These are phyloP conservation scores for Agastache rugosa DNA, from an alignment of 257 asterid species.

Conservation along the genomic window DNA sequence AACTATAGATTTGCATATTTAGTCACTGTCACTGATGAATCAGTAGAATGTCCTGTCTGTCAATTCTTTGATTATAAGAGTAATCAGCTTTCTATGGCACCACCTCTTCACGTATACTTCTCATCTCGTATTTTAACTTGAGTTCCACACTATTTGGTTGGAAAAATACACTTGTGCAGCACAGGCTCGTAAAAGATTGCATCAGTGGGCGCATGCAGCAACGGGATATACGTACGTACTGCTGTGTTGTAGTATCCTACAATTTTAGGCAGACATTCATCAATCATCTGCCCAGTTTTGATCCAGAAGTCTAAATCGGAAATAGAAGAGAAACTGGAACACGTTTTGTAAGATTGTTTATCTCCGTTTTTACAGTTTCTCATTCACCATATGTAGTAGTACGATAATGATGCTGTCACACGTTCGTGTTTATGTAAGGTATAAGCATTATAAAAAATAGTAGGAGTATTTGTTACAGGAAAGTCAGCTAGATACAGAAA, in stretches of 20 bases:
- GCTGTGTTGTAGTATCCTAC: conserved; percentile 2
- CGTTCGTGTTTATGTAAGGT: background rate
- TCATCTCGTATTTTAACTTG: background rate
- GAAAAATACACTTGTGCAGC: conserved; percentile 12
- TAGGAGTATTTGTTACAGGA: no score
- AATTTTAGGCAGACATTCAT: conserved; percentile 26
- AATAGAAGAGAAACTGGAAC: conserved; percentile 14
- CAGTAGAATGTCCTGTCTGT: background rate
- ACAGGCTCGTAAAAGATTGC: conserved; percentile 36
- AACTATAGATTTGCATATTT: background rate
- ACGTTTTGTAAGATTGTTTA: conserved; percentile 23
- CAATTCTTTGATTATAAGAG: background rate
- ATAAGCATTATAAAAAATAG: background rate
- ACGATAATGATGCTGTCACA: background rate
- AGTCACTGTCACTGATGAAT: background rate
- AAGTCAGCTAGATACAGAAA: background rate
- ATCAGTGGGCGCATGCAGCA: conserved; percentile 25
- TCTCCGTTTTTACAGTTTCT: conserved; percentile 26
- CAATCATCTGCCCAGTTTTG: conserved; percentile 28
- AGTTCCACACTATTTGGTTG: background rate
- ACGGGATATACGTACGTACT: background rate
- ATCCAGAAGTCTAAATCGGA: background rate
- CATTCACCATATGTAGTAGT: background rate
- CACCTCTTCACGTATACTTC: background rate
- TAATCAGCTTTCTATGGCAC: background rate